Evolutionary conservation across 2,329 filamentous ascomycete genomes (phyloP), one percentile per base, ranked within the genome.

Genomic region (Trichothecium roseum): DNA sequence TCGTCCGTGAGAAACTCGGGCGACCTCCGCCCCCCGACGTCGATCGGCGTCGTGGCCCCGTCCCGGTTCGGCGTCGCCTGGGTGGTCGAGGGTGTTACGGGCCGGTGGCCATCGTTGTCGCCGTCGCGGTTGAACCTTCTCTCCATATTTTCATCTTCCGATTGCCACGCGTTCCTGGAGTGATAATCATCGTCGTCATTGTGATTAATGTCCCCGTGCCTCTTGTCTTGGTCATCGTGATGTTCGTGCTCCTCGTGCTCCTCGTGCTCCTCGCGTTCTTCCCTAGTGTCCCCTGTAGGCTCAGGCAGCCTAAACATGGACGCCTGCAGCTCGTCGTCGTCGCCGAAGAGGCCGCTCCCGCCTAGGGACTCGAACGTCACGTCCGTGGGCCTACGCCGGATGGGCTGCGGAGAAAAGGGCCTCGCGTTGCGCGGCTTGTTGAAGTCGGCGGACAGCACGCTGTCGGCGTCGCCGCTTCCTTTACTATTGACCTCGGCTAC

Each of bases 381-480:
- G 26, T 61, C 62, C 17, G 59, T 61, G 14, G 59, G 57, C 9
- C 55, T 45, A 2, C 60, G 52, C 8, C 62, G 53, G 30, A 64
- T 63, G 17, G 59, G 74, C 46, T 73, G 70, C 3, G 76, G 76
- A 13, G 72, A 76, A 45, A 80, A 80, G 0, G 74, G 74, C 22
- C 75, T 53, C 14, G 69, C 66, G 13, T 66, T 69, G 13, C 74
- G 58, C 12, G 69, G 62, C 34, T 66, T 61, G 51, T 71, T 73
- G 43, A 71, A 62, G 32, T 74, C 69, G 9, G 69, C 47, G 2
- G 61, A 71, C 44, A 73, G 69, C 32, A 74, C 63, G 49, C 69
- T 72, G 30, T 71, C 66, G 0, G 53, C 49, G 31, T 74, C 68
- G 18, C 55, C 58, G 17, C 52, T 46, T 32, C 50, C 50, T n/a